These are phyloP conservation scores for Dillenia turbinata DNA, from an alignment of 164 flowering plant species.

Conservation along the genomic window DNA sequence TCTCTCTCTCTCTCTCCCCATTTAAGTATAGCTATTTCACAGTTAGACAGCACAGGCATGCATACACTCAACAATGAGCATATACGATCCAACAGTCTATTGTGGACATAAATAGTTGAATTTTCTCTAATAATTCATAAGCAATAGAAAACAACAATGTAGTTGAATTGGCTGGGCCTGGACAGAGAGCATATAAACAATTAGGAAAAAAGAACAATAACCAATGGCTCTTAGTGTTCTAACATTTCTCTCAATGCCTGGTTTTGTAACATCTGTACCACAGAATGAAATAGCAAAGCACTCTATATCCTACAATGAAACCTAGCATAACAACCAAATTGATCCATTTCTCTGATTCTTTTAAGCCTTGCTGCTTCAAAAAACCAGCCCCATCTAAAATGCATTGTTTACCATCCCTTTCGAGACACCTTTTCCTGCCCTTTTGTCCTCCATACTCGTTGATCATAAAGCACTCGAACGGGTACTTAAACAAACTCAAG, in stretches of 20 bases:
- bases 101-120: no score
- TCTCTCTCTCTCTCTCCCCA: no score
- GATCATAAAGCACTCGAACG: slow-evolving; percentile 84
- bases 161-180: no score
- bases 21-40: no score
- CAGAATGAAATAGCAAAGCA: slow-evolving; percentile 47
- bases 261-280: slow-evolving; percentile 43
- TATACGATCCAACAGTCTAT: no score
- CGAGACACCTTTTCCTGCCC: slow-evolving; percentile 44
- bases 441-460: slow-evolving; percentile 78
- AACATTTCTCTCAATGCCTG: slow-evolving; percentile 16
- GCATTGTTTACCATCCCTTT: slow-evolving; percentile 37
- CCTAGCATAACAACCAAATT: slow-evolving; percentile 68
- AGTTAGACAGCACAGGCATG: no score
- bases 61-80: no score
- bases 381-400: slow-evolving; percentile 51
- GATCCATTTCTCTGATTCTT: slow-evolving; percentile 70
- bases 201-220: no score
- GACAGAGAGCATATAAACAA: no score
- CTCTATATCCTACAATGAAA: slow-evolving; percentile 69
- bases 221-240: no score
- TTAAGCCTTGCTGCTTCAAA: slow-evolving; percentile 55
- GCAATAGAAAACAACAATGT: no score
- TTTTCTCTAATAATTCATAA: no score
- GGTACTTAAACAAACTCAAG: slow-evolving; percentile 88